Evolutionary conservation across 2,329 filamentous ascomycete genomes (phyloP).

Genomic region (Alternaria hordeiaustralica): DNA sequence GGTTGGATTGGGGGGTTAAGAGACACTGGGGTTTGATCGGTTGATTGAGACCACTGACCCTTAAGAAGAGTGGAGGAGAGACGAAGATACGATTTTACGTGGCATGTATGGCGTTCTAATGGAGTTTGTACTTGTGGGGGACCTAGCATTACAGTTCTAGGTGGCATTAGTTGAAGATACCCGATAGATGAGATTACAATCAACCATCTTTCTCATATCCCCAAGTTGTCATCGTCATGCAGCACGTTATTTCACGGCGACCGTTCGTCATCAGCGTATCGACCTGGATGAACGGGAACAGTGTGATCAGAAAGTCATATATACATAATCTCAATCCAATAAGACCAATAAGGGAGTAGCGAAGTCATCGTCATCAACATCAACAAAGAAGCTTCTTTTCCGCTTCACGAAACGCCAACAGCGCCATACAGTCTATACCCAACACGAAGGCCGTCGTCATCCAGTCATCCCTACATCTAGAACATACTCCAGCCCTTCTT

Average conservation of each 20-base stretch:
- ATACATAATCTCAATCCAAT: background rate
- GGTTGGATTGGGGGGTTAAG: slow-evolving; percentile 54
- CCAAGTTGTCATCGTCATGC: background rate
- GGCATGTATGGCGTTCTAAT: background rate
- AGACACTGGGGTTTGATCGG: slow-evolving; percentile 34
- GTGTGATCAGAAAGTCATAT: background rate
- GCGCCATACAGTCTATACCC: slow-evolving; percentile 16
- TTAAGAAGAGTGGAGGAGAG: background rate
- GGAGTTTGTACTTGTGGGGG: background rate
- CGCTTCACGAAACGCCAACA: slow-evolving; percentile 1
- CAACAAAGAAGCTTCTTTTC: background rate
- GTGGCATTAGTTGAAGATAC: background rate
- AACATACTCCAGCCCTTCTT: slow-evolving; percentile 44
- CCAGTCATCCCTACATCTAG: slow-evolving; percentile 11
- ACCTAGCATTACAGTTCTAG: background rate
- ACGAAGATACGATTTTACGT: background rate
- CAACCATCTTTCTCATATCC: background rate
- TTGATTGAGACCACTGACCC: background rate
- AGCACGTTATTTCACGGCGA: background rate
- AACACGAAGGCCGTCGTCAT: background rate
- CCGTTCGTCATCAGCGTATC: background rate
- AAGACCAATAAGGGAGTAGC: background rate
- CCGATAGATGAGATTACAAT: background rate
- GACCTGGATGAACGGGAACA: background rate
- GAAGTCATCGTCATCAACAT: background rate